phyloP scores from a whole-genome alignment of 2,329 filamentous ascomycete genomes.

The Aspergillus spinulosporus region DNA sequence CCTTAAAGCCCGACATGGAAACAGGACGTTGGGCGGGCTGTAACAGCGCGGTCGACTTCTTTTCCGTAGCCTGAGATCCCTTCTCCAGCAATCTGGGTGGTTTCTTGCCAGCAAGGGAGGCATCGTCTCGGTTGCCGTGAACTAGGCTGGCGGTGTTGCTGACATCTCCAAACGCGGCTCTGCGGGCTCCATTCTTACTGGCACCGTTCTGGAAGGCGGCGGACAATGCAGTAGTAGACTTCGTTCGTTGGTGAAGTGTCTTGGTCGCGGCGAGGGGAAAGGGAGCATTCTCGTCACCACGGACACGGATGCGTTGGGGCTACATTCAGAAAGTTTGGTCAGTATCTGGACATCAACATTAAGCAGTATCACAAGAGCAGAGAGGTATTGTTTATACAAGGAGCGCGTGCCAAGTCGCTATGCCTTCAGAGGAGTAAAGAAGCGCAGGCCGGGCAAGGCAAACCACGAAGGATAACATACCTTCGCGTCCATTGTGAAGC shows the following conservation, averaged over 20 bases:
- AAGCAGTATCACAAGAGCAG: neutral
- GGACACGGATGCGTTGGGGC: conserved; percentile 69
- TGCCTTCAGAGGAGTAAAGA: neutral
- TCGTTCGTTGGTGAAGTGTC: conserved; percentile 74
- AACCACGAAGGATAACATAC: conserved; percentile 34
- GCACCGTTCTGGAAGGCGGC: conserved; percentile 54
- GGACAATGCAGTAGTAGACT: conserved; percentile 69
- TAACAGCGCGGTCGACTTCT: conserved; percentile 50
- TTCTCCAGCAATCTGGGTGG: conserved; percentile 37
- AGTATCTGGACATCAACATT: conserved; percentile 11
- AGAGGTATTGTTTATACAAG: neutral
- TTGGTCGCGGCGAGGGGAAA: conserved; percentile 54
- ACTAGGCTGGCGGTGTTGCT: conserved; percentile 62
- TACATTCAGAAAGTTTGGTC: conserved; percentile 39
- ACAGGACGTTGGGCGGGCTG: conserved; percentile 65
- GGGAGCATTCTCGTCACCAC: conserved; percentile 69
- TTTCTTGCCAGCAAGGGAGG: conserved; percentile 51
- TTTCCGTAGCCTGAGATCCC: conserved; percentile 33
- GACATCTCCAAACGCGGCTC: conserved; percentile 77
- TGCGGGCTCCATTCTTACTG: conserved; percentile 68
- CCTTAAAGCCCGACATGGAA: conserved; percentile 42
- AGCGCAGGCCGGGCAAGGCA: neutral
- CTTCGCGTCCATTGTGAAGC: conserved; percentile 49
- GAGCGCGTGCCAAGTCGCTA: conserved; percentile 14
- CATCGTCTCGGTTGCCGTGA: conserved; percentile 57